Base-by-base conservation (phyloP, 225 moss, liverwort and hornwort species). In the Takakia lepidozioides region DNA sequence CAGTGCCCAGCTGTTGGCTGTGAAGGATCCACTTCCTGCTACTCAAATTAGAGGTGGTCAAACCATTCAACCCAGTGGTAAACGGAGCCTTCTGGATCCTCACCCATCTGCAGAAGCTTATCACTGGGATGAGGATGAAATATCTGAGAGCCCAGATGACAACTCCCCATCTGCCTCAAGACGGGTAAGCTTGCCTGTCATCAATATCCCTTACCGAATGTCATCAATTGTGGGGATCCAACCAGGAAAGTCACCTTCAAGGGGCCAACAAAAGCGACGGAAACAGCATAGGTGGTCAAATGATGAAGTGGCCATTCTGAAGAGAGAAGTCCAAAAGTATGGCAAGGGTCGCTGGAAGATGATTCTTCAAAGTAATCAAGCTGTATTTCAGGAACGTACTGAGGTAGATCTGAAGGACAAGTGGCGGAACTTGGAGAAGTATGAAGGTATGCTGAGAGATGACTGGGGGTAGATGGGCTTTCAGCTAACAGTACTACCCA, bases 361-460 rank as follows among this genome's bases (percentile, higher is more conserved):
- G 46, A 84, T 93, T 49, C 62, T 93, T 2, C 60, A 10, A 1
- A 49, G 9, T 10, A 76, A 93, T 51, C 18, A 10, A 17, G 29
- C 64, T 2, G 34, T 56, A 1, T 52, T 88, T n/a, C 49, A 62
- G 26, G 76, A 69, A 21, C 93, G 93, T 29, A 93, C 93, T 16
- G 86, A 88, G 68, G 92, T 93, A 2, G 80, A 93, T 58, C 43
- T 93, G 3, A 93, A 93, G 67, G 88, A 93, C 73, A 93, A 93
- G 57, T 93, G 92, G 92, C 69, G 92, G 43, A 93, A 93, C 39
- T 61, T 93, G 26, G 88, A 85, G 61, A 88, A 69, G 51, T 83
- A 67, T 10, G 73, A 69, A 56, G 79, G 79, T 21, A 24, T 70
- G 29, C 38, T 14, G 22, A 38, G 32, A 4, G 43, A 11, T 40